These are phyloP conservation scores for Stentor roeselii DNA, from an alignment of 73 alveolate species.

Conservation along the genomic window DNA sequence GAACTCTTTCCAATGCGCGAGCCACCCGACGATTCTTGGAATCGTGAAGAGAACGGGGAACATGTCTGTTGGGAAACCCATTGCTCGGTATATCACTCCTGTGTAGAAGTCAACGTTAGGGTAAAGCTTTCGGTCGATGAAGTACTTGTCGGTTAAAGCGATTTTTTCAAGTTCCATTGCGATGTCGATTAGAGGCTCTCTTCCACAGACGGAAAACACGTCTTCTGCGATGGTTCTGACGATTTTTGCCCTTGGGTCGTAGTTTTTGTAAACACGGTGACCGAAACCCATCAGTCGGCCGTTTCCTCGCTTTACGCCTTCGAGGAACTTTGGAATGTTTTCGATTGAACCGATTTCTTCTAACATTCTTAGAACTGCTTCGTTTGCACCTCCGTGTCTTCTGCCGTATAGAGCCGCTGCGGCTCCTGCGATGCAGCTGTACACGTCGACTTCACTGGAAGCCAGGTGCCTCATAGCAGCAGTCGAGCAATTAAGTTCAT, in stretches of 20 bases:
- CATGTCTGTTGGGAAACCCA: slow-evolving; percentile 90
- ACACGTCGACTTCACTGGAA: slow-evolving; percentile 71
- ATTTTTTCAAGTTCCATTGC: slow-evolving; percentile 85
- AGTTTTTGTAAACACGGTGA: slow-evolving; percentile 83
- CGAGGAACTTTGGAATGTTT: slow-evolving; percentile 75
- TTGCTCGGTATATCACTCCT: slow-evolving; percentile 85
- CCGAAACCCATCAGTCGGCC: slow-evolving; percentile 86
- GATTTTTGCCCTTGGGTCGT: slow-evolving; percentile 88
- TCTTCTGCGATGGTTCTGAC: slow-evolving; percentile 77
- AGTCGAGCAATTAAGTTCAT: slow-evolving; percentile 90
- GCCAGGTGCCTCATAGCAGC: slow-evolving; percentile 89
- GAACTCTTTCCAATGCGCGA: slow-evolving; percentile 87
- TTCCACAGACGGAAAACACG: slow-evolving; percentile 78
- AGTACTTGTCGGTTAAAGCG: slow-evolving; percentile 82
- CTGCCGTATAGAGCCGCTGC: slow-evolving; percentile 91
- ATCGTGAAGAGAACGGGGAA: slow-evolving; percentile 85
- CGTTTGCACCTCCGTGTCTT: slow-evolving; percentile 94
- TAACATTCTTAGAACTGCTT: slow-evolving; percentile 89
- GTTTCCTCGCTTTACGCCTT: slow-evolving; percentile 75
- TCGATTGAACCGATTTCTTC: slow-evolving; percentile 77
- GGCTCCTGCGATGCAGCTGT: slow-evolving; percentile 80
- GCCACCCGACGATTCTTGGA: slow-evolving; percentile 92
- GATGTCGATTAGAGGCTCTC: slow-evolving; percentile 82
- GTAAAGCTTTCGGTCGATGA: slow-evolving; percentile 76
- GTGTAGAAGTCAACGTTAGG: slow-evolving; percentile 92